A percentile compares a stretch with the other conserved stretches of the same genome.
Conservation (phyloP, 208 protist species). For the Trypanosomatidae sp. region DNA sequence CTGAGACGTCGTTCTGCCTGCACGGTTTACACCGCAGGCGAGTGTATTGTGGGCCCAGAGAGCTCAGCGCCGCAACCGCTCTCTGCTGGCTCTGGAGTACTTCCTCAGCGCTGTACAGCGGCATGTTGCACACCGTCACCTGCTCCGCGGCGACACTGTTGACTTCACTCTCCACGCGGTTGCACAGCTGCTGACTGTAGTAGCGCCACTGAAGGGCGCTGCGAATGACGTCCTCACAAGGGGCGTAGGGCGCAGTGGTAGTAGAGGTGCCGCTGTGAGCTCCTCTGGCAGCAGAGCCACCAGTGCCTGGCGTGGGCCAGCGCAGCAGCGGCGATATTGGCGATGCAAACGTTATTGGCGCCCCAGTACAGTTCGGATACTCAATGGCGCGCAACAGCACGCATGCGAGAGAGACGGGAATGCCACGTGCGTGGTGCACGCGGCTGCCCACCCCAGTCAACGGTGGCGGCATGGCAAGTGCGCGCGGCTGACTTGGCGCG, state of each 20-base stretch:
- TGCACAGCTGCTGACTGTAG: slow-evolving; percentile 5
- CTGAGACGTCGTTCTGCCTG: not conserved
- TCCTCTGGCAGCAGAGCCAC: not conserved
- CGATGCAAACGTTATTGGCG: not conserved
- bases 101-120: slow-evolving; percentile 8
- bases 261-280: not conserved
- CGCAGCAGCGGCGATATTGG: not conserved
- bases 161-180: slow-evolving; percentile 6
- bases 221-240: not conserved
- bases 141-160: slow-evolving; percentile 19
- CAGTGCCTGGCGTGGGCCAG: not conserved
- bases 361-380: not conserved
- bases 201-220: slow-evolving; percentile 7
- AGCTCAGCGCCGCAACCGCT: slow-evolving; percentile 2
- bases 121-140: slow-evolving; percentile 17
- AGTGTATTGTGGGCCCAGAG: not conserved
- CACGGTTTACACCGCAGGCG: not conserved
- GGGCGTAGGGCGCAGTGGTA: not conserved
- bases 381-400: slow-evolving; percentile 8
- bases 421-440: not conserved
- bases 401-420: not conserved
- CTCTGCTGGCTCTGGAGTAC: slow-evolving; percentile 15
- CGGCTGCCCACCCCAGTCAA: not conserved
- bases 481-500: not conserved
- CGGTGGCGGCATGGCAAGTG: slow-evolving; percentile 9